phyloP scores from a whole-genome alignment of 331 rosid species.

The Prunus yedoensis region DNA sequence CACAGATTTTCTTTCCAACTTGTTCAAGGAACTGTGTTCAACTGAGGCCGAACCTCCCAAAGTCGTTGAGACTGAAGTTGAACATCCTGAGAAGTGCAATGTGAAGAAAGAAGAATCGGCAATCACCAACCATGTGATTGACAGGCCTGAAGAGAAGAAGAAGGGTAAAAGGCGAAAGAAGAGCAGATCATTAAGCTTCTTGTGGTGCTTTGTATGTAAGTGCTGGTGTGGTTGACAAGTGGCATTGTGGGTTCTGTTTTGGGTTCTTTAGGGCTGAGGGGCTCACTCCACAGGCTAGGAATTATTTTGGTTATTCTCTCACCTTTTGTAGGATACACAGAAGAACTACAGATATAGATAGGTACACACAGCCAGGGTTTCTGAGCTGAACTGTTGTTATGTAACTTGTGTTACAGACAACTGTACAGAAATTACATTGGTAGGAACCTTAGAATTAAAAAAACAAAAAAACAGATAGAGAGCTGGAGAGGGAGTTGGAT shows the following conservation, averaged over 20 bases:
- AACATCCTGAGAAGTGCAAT: neutral
- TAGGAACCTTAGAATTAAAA: neutral
- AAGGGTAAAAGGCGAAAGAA: constrained; percentile 15
- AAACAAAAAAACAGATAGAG: neutral
- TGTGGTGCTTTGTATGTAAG: constrained; percentile 19
- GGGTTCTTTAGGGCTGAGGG: neutral
- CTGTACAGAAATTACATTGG: neutral
- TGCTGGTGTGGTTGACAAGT: constrained; percentile 22
- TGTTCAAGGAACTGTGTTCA: constrained; percentile 16
- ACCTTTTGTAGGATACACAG: constrained; percentile 14
- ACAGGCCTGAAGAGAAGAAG: neutral
- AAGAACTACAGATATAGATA: constrained; percentile 4
- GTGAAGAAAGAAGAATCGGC: constrained; percentile 9
- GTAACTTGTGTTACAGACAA: constrained; percentile 8
- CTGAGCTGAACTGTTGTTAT: constrained; percentile 1
- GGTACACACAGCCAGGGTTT: neutral
- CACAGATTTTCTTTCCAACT: constrained; percentile 21
- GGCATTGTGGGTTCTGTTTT: constrained; percentile 1
- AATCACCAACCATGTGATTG: neutral
- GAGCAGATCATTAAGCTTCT: constrained; percentile 11
- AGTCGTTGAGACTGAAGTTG: constrained; percentile 18
- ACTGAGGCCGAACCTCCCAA: neutral
- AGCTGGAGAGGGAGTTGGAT: neutral
- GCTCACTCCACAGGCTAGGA: neutral
- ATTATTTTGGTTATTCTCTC: neutral